Conservation (phyloP, 2,329 filamentous ascomycete species). For the Dothistroma septosporum region DNA sequence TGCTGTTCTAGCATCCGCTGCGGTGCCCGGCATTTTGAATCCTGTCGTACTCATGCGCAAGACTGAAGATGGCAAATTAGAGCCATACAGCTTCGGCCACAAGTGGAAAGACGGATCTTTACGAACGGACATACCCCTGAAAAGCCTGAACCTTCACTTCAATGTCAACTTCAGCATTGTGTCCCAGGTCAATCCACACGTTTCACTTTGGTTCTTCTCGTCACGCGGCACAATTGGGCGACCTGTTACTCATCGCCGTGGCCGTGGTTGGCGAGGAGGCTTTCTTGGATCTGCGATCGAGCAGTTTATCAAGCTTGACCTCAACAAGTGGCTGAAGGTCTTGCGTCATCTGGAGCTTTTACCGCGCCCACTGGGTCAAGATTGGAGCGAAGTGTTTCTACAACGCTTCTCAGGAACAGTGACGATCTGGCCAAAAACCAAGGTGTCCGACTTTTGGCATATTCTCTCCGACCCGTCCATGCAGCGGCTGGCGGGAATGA, state of each 20-base stretch:
- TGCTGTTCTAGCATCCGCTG: slow-evolving; percentile 87
- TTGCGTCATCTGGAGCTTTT: slow-evolving; percentile 87
- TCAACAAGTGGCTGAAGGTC: slow-evolving; percentile 97
- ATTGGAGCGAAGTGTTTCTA: slow-evolving; percentile 95
- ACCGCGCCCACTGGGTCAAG: slow-evolving; percentile 83
- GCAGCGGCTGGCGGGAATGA: slow-evolving; percentile 75
- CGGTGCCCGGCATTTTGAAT: slow-evolving; percentile 92
- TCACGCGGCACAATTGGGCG: slow-evolving; percentile 86
- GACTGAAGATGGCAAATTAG: slow-evolving; percentile 67
- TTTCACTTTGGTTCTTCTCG: slow-evolving; percentile 98
- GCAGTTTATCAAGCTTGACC: slow-evolving; percentile 91
- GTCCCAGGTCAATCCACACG: slow-evolving; percentile 85
- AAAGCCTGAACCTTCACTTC: slow-evolving; percentile 91
- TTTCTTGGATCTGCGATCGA: slow-evolving; percentile 90
- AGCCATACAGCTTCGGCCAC: slow-evolving; percentile 93
- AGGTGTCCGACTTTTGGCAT: slow-evolving; percentile 73
- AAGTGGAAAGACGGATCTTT: slow-evolving; percentile 98
- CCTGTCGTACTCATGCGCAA: slow-evolving; percentile 92
- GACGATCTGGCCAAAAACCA: slow-evolving; percentile 88
- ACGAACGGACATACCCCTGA: slow-evolving; percentile 91
- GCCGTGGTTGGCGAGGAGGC: slow-evolving; percentile 91
- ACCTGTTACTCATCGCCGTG: slow-evolving; percentile 88
- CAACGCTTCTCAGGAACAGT: slow-evolving; percentile 92
- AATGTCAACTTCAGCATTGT: slow-evolving; percentile 98
- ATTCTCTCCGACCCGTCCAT: slow-evolving; percentile 81